phyloP scores from a whole-genome alignment of 495 filamentous ascomycete species.

The Lophium mytilinum region DNA sequence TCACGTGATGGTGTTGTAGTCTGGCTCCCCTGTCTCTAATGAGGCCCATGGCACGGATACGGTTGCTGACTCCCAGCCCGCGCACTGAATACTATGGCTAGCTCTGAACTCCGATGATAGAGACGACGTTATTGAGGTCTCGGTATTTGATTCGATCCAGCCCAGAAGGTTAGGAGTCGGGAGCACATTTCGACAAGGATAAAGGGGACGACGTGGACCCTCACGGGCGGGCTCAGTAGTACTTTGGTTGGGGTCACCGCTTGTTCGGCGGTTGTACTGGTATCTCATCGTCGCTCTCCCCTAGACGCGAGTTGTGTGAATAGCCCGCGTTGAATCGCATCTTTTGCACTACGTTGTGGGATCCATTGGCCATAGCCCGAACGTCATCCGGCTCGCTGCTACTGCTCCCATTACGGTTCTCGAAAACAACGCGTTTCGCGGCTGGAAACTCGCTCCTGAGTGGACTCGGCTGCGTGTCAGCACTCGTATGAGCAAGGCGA shows the following conservation, averaged over 20 bases:
- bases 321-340: too few relatives aligned
- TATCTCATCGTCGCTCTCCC: background rate
- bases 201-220: too few relatives aligned
- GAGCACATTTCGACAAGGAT: too few relatives aligned
- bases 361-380: too few relatives aligned
- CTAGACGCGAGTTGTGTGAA: too few relatives aligned
- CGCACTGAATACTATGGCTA: background rate
- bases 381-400: background rate
- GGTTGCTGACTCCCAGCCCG: background rate
- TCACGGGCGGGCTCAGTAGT: too few relatives aligned
- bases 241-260: background rate
- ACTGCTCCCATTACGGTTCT: constrained; percentile 1
- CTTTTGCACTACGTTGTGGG: too few relatives aligned
- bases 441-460: constrained; percentile 12
- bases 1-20: background rate
- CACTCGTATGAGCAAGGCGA: constrained; percentile 15
- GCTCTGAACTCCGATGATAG: background rate
- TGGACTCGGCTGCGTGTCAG: constrained; percentile 18
- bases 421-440: constrained; percentile 24
- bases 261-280: background rate
- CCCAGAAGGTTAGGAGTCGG: too few relatives aligned
- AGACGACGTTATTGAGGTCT: too few relatives aligned
- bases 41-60: too few relatives aligned
- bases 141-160: too few relatives aligned
- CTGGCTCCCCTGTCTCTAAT: too few relatives aligned